Evolutionary conservation across 2,329 filamentous ascomycete genomes (phyloP).

Genomic region (Microdochium nivale): DNA sequence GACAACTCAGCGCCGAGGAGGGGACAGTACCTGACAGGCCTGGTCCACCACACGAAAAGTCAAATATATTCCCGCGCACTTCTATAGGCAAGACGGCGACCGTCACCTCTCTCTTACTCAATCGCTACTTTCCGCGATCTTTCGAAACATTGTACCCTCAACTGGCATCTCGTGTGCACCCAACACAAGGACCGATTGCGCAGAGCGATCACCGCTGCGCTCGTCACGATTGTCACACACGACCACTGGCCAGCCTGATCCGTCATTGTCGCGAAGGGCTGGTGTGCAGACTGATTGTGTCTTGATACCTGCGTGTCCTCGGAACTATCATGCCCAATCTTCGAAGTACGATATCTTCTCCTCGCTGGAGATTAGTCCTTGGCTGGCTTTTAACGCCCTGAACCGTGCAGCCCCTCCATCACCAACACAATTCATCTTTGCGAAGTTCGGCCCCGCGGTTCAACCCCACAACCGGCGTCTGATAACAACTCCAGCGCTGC

Average conservation of each 20-base stretch:
- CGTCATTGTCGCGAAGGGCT: constrained; percentile 6
- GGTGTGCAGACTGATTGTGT: constrained; percentile 14
- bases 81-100: background rate
- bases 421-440: constrained; percentile 9
- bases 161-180: too few species aligned
- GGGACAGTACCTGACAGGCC: constrained; percentile 2
- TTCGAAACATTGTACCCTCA: too few species aligned
- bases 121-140: background rate
- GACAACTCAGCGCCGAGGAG: background rate
- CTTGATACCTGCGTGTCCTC: constrained; percentile 5
- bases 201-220: background rate
- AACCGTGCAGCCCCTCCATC: constrained; percentile 13
- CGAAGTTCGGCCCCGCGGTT: constrained; percentile 17
- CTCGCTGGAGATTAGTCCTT: constrained; percentile 34
- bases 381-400: constrained; percentile 31
- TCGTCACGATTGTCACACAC: background rate
- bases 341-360: constrained; percentile 29
- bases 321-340: constrained; percentile 38
- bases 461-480: constrained; percentile 18
- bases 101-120: background rate
- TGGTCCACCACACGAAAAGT: constrained; percentile 1
- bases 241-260: constrained; percentile 2
- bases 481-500: constrained; percentile 15
- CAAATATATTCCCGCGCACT: background rate
- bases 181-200: too few species aligned